Conservation (phyloP, 257 asterid genomes). For the Scutellaria minor region DNA sequence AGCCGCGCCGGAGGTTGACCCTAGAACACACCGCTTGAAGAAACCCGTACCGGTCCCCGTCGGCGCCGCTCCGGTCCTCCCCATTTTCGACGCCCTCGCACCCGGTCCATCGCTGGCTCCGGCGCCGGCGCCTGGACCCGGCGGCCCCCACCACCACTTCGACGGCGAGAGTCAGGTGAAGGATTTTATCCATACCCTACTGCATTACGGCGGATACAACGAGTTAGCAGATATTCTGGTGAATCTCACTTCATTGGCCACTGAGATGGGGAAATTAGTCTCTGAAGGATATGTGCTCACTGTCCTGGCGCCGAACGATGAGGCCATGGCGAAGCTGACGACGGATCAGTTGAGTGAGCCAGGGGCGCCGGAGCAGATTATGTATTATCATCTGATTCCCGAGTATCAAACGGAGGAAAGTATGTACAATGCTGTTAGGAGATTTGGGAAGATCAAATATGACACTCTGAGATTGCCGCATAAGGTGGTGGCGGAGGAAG, state of each 20-base stretch:
- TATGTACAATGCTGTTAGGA: constrained; percentile 88
- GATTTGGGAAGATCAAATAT: constrained; percentile 82
- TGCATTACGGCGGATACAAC: constrained; percentile 94
- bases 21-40: constrained; percentile 69
- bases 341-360: constrained; percentile 90
- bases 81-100: constrained; percentile 76
- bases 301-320: constrained; percentile 89
- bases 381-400: constrained; percentile 84
- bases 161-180: constrained; percentile 93
- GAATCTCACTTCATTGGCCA: constrained; percentile 79
- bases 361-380: constrained; percentile 93
- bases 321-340: constrained; percentile 91
- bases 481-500: constrained; percentile 87
- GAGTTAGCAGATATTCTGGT: constrained; percentile 90
- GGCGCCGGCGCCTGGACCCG: constrained; percentile 96
- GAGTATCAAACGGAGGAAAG: constrained; percentile 98
- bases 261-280: constrained; percentile 89
- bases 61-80: constrained; percentile 75
- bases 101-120: constrained; percentile 96
- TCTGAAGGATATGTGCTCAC: constrained; percentile 90
- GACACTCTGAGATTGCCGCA: constrained; percentile 89
- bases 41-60: constrained; percentile 61
- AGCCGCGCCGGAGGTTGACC: constrained; percentile 95
- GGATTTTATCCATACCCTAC: constrained; percentile 85
- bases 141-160: constrained; percentile 91